Evolutionary conservation across 305 asterid genomes (phyloP).

Genomic region (Fraxinus velutina): DNA sequence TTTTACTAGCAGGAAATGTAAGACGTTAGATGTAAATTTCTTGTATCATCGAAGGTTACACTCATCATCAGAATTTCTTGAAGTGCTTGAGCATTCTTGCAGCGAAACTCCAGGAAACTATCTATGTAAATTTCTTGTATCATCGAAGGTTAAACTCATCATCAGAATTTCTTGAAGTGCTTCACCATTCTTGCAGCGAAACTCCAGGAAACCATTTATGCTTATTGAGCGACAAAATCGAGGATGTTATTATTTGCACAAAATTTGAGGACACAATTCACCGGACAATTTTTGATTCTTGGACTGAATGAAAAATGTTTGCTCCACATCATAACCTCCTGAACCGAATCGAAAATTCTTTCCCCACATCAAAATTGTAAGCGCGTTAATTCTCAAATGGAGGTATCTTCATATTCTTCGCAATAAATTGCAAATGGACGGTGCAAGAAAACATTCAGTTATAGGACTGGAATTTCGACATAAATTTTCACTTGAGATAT

Average conservation of each 20-base stretch:
- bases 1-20: conserved; percentile 17
- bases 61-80: not conserved
- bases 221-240: not conserved
- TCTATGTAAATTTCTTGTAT: conserved; percentile 24
- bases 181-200: not conserved
- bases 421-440: not conserved
- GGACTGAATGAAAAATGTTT: not conserved
- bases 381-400: not conserved
- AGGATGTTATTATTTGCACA: not conserved
- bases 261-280: not conserved
- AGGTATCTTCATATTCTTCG: not conserved
- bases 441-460: not conserved
- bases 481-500: not conserved
- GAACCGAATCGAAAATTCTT: not conserved
- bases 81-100: not conserved
- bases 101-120: not conserved
- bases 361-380: not conserved
- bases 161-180: not conserved
- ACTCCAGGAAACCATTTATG: not conserved
- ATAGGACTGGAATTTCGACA: not conserved
- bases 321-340: not conserved
- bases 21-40: conserved; percentile 28
- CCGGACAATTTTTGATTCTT: not conserved
- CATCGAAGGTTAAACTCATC: not conserved
- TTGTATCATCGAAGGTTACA: not conserved